A percentile compares a stretch with the other conserved stretches of the same genome.
phyloP scores from a whole-genome alignment of 228 moss, liverwort and hornwort genomes.

The Sphagnum fallax region DNA sequence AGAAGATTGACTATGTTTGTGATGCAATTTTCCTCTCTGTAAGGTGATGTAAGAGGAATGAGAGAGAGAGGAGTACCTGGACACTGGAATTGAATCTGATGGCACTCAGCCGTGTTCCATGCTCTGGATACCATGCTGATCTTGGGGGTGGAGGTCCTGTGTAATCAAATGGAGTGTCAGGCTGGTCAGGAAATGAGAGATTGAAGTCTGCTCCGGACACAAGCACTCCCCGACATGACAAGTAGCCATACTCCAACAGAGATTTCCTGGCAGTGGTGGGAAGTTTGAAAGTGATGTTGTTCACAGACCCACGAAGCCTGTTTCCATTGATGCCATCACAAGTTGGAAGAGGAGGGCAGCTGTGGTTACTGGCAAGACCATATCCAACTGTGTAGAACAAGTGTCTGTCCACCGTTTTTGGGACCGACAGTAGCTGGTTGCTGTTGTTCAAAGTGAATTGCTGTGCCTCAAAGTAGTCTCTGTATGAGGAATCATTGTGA shows the following conservation, averaged over 20 bases:
- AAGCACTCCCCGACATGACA: background rate
- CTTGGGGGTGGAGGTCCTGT: conserved; percentile 26
- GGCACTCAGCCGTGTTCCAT: conserved; percentile 20
- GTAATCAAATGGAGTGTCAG: conserved; percentile 17
- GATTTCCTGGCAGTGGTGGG: conserved; percentile 17
- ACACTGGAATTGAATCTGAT: conserved; percentile 26
- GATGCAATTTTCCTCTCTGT: no score
- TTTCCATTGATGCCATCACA: conserved; percentile 4
- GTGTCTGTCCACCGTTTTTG: conserved; percentile 15
- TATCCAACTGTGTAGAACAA: conserved; percentile 27
- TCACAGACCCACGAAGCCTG: conserved; percentile 16
- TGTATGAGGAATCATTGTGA: background rate
- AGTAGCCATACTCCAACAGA: background rate
- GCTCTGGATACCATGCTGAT: conserved; percentile 5
- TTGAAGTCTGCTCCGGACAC: background rate
- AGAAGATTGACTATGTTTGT: background rate
- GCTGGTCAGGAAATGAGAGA: conserved; percentile 15
- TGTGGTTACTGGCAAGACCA: conserved; percentile 3
- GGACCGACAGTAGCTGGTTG: conserved; percentile 1
- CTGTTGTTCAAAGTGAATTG: background rate
- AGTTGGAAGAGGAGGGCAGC: conserved; percentile 7
- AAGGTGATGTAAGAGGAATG: no score
- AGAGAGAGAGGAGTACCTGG: background rate
- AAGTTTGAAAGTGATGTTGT: conserved; percentile 26
- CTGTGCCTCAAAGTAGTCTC: background rate